Percentiles rank a stretch among this genome's conserved stretches.
phyloP scores from a whole-genome alignment of 1,284 basidiomycete genomes.

The Coniophora puteana region DNA sequence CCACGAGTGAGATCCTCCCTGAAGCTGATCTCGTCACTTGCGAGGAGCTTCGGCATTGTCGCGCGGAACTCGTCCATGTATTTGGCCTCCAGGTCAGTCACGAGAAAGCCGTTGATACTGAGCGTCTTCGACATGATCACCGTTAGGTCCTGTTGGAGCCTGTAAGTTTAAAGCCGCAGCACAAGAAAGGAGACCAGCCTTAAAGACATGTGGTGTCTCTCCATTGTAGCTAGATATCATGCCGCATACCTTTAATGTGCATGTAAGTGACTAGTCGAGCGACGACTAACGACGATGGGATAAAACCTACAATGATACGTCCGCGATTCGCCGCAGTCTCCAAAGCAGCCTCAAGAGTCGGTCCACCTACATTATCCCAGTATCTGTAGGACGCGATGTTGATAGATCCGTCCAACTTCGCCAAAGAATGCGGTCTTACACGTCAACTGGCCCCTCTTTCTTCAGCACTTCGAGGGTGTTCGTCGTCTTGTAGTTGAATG shows the following conservation, averaged over 20 bases:
- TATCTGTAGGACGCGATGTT: constrained; percentile 22
- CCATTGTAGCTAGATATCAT: constrained; percentile 4
- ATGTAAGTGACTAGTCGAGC: too few species aligned
- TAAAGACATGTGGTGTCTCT: not conserved
- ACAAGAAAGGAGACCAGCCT: not conserved
- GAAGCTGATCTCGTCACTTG: constrained; percentile 5
- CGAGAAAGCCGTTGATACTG: constrained; percentile 9
- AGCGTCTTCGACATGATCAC: constrained; percentile 9
- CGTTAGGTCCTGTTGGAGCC: constrained; percentile 6
- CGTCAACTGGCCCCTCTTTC: constrained; percentile 28
- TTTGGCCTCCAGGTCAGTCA: constrained; percentile 6
- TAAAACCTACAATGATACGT: constrained; percentile 58
- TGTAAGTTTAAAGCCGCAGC: not conserved
- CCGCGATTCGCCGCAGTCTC: constrained; percentile 40
- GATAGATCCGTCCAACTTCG: not conserved
- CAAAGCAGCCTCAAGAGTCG: constrained; percentile 36
- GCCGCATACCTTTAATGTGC: constrained; percentile 15
- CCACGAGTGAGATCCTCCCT: constrained; percentile 13
- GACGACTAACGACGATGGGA: too few species aligned
- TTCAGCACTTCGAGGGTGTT: constrained; percentile 20
- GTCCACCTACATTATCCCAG: constrained; percentile 49
- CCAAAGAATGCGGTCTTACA: not conserved
- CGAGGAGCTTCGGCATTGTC: constrained; percentile 12
- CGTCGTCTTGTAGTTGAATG: constrained; percentile 29
- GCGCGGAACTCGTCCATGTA: constrained; percentile 7